Evolutionary conservation across 441 rosid genomes (phyloP).

Genomic region (Gossypium aridum): DNA sequence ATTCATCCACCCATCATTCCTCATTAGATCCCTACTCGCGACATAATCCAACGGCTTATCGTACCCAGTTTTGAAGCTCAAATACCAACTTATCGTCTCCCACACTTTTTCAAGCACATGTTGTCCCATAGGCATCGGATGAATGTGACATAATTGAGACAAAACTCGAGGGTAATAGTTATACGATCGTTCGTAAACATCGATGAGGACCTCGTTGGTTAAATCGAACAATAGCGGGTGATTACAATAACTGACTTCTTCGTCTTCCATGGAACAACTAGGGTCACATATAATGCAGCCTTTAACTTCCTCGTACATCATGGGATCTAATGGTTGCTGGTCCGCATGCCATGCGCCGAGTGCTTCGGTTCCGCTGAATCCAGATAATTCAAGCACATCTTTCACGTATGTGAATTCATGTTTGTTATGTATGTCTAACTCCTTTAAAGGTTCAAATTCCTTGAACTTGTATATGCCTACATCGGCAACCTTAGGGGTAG

Average conservation of each 20-base stretch:
- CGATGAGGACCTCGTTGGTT: constrained; percentile 62
- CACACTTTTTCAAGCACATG: constrained; percentile 68
- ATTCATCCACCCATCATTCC: constrained; percentile 71
- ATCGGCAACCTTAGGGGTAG: not conserved
- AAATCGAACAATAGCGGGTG: constrained; percentile 57
- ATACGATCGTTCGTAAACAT: constrained; percentile 51
- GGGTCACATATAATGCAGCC: constrained; percentile 42
- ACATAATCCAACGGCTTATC: constrained; percentile 30
- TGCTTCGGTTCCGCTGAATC: constrained; percentile 45
- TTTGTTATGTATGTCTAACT: constrained; percentile 37
- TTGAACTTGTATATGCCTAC: constrained; percentile 7
- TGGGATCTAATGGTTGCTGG: constrained; percentile 64
- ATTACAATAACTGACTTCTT: constrained; percentile 35
- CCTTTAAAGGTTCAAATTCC: constrained; percentile 13
- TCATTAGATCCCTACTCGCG: constrained; percentile 43
- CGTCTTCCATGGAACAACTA: constrained; percentile 26
- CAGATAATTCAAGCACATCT: constrained; percentile 64
- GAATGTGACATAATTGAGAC: constrained; percentile 42
- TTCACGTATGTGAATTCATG: constrained; percentile 56
- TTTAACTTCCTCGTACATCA: constrained; percentile 42
- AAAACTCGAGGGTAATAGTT: constrained; percentile 47
- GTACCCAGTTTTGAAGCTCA: constrained; percentile 27
- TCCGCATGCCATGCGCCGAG: constrained; percentile 62
- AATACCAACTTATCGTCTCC: constrained; percentile 51
- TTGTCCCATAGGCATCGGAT: constrained; percentile 53